Evolutionary conservation across 495 filamentous ascomycete species (phyloP), one percentile per base, ranked within the genome.

Genomic region (Friedmanniomyces simplex): DNA sequence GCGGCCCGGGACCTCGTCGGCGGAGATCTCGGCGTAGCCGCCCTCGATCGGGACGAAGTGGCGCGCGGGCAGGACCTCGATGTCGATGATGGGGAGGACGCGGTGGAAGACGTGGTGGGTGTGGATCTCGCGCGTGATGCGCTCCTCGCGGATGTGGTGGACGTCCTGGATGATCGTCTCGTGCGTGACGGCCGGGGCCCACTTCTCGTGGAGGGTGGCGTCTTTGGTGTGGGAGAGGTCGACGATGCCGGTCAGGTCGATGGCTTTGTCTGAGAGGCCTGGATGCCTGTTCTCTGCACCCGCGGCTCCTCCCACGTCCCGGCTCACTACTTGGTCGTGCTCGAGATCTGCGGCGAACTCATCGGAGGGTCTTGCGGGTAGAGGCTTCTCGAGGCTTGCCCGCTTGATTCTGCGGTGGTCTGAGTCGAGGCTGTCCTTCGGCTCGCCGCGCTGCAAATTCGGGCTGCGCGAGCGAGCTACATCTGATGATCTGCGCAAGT

Each of bases 41-140:
- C 60, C 60, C 1, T 55, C 47, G 24, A 61, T 25, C 1, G 66
- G 47, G 60, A 74, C 34, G 58, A 67, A 58, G 66, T 74, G 41
- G 52, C 77, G 56, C 65, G 73, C n/a, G 13, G 65, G 73, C 54
- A 73, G 70, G 11, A 77, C 66, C 58, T 80, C 72, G 13, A 75
- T 68, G 14, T 80, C 77, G 26, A 70, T 70, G 41, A 83, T 65
- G 3, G 81, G 81, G 10, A 75, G 75, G 25, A 80, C 73, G 14
- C 71, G 72, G 54, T 79, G 77, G 53, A 73, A 74, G 20, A 77
- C 65, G 30, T 83, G 75, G 62, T 82, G 68, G 20, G 70, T 72
- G 62, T 84, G 79, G 57, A 81, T 77, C 30, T 82, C 79, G 25
- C 78, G 76, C 3, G 76, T 71, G 28, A 81, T 77, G 8, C 59